A percentile compares a stretch with the other conserved stretches of the same genome.
phyloP scores from a whole-genome alignment of 345 rosid species.

The Eucalyptus albens region DNA sequence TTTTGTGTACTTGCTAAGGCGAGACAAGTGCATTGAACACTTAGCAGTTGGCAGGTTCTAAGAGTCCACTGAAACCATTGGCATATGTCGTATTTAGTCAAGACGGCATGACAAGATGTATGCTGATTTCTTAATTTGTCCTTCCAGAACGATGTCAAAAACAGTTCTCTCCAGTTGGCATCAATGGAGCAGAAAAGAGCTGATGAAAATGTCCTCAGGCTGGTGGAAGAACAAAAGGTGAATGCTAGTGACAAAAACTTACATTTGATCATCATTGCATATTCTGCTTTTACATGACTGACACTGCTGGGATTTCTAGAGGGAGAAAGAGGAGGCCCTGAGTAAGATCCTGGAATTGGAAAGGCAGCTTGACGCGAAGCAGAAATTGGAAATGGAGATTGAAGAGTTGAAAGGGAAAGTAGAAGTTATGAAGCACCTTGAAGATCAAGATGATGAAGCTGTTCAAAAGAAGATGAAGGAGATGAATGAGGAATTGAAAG shows the following conservation, averaged over 20 bases:
- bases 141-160: conserved; percentile 43
- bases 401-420: conserved; percentile 75
- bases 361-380: conserved; percentile 54
- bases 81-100: neutral
- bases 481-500: conserved; percentile 45
- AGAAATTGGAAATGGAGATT: conserved; percentile 83
- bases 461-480: conserved; percentile 54
- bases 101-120: neutral
- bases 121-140: neutral
- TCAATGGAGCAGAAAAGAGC: conserved; percentile 70
- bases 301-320: conserved; percentile 21
- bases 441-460: conserved; percentile 57
- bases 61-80: neutral
- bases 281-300: neutral
- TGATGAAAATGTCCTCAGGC: conserved; percentile 58
- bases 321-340: conserved; percentile 63
- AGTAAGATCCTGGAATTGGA: conserved; percentile 53
- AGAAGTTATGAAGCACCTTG: conserved; percentile 75
- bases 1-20: neutral
- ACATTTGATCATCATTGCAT: neutral
- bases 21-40: neutral
- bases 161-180: conserved; percentile 60
- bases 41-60: neutral
- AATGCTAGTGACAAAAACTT: neutral
- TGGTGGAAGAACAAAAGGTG: conserved; percentile 84